A percentile compares a stretch with the other conserved stretches of the same genome.
Conservation (phyloP, 2,329 filamentous ascomycete genomes). For the Sporothrix protearum region DNA sequence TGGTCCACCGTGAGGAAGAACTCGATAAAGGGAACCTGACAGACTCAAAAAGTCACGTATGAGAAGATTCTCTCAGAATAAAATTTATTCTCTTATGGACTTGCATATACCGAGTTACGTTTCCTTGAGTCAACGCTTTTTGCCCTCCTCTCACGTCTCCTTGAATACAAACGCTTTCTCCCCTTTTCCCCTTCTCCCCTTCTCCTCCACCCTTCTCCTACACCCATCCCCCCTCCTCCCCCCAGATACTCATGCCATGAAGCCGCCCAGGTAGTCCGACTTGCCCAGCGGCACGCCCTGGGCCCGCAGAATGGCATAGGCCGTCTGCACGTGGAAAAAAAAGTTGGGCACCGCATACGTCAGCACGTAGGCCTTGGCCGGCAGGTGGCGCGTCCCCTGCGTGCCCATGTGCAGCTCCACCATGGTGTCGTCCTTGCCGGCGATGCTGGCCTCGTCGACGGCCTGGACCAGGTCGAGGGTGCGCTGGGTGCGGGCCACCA, state of each 20-base stretch:
- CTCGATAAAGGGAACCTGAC: no score
- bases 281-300: conserved; percentile 59
- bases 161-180: no score
- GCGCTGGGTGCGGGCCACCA: conserved; percentile 34
- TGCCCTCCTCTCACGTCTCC: no score
- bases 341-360: conserved; percentile 54
- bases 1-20: no score
- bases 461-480: conserved; percentile 34
- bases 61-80: no score
- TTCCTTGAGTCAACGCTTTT: no score
- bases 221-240: background rate
- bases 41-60: no score
- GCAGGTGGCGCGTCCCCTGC: conserved; percentile 23
- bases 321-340: conserved; percentile 56
- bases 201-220: background rate
- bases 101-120: no score
- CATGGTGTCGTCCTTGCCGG: conserved; percentile 30
- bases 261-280: conserved; percentile 46
- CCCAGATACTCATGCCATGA: conserved; percentile 18
- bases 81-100: no score
- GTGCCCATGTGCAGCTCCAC: conserved; percentile 31
- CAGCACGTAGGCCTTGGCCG: conserved; percentile 41
- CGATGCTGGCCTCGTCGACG: conserved; percentile 31
- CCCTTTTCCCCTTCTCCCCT: no score
- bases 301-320: conserved; percentile 54